Conservation (phyloP, 164 flowering plant genomes). For the Stephania cephalantha region DNA sequence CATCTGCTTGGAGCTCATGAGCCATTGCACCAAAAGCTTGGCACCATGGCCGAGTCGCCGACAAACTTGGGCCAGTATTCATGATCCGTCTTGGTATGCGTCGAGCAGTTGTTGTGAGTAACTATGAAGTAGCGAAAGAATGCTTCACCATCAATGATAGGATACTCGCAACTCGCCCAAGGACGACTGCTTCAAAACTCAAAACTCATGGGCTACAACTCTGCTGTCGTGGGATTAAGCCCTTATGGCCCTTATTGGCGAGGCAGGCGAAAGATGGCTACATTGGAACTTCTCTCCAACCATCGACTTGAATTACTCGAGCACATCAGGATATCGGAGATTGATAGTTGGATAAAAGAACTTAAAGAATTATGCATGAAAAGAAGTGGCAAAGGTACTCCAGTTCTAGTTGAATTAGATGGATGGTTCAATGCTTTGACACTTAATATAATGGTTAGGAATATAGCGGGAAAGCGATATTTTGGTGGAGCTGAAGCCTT, state of each 20-base stretch:
- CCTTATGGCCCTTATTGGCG: conserved; percentile 12
- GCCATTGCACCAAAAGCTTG: not conserved
- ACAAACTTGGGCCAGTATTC: conserved; percentile 18
- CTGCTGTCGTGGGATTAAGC: not conserved
- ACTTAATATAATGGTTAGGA: conserved; percentile 13
- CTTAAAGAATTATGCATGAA: not conserved
- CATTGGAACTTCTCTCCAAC: conserved; percentile 17
- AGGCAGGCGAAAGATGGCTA: conserved; percentile 11
- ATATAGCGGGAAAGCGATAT: conserved; percentile 22
- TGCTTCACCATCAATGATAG: conserved; percentile 19
- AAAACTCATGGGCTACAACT: conserved; percentile 2
- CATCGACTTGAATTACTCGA: conserved; percentile 9
- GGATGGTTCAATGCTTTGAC: conserved; percentile 14
- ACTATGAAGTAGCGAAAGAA: conserved; percentile 23
- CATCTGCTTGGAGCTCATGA: not conserved
- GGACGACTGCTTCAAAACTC: not conserved
- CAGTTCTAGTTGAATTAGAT: conserved; percentile 17
- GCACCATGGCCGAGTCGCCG: conserved; percentile 17
- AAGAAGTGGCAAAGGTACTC: not conserved
- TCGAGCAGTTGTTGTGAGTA: conserved; percentile 14
- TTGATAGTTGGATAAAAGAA: conserved; percentile 8
- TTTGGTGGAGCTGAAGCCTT: not conserved
- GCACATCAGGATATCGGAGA: conserved; percentile 11
- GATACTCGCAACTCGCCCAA: conserved; percentile 14
- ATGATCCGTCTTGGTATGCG: conserved; percentile 14